Evolutionary conservation across 2,329 filamentous ascomycete species (phyloP), one percentile per base, ranked within the genome.

Genomic region (Mycosphaerelloides madeirae): DNA sequence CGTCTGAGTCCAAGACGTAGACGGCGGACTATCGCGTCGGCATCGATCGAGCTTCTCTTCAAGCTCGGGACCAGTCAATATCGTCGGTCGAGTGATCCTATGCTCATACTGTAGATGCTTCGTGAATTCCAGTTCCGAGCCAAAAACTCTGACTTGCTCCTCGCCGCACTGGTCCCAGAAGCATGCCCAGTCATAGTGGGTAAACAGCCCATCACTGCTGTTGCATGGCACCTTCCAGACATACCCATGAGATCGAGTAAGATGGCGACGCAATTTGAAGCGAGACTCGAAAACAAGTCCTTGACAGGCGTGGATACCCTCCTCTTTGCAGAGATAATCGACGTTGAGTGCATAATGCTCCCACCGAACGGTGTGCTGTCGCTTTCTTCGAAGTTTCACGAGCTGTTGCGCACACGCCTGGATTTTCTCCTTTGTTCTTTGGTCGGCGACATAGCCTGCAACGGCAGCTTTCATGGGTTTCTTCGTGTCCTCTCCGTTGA

Each of bases 351-450:
- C 50, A 29, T 46, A 48, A n/a, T 28, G 41, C 33, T 53, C 50
- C 50, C 48, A 53, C 4, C 50, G 34, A 19, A 48, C 44, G 5
- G 48, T 50, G 12, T 29, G 22, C 3, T 48, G 41, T 3, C 50
- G 41, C 11, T 31, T 14, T 11, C 44, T 34, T 4, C 47, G 43
- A 15, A 37, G 18, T 14, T 38, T 19, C 29, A 45, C 32, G 12
- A 49, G 32, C n/a, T 38, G 31, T 15, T 34, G 19, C 20, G 46
- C 46, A 28, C 46, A 49, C 31, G 31, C 13, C 6, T 38, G 15
- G 2, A 49, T 28, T 11, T 42, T 7, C 3, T 34, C 4, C 6
- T 31, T 32, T 13, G 28, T 25, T 14, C n/a, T 28, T 19, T 32
- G 32, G n/a, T 36, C 20, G 7, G 29, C 28, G 1, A 46, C 31